Evolutionary conservation across 1,139 yeast genomes (phyloP), one percentile per base, ranked within the genome.

Genomic region (Saccharomycopsis crataegensis): DNA sequence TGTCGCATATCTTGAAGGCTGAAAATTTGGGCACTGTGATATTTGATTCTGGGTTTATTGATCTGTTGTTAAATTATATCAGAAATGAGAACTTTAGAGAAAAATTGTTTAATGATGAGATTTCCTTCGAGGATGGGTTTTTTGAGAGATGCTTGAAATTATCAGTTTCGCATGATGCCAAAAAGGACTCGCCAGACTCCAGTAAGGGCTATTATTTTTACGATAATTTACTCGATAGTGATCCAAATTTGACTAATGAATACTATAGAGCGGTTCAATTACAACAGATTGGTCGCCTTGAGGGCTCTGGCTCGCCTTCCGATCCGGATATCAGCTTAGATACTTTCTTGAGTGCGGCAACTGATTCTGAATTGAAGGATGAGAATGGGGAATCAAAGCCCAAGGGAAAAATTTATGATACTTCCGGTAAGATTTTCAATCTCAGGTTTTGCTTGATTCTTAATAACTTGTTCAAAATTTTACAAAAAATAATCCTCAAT

Each of bases 1-100:
- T 77, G 11, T 84, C 82, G 51, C 96, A 93, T 66, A 71, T 89
- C 1, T 67, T 90, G 60, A 91, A 91, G 65, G 82, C 77, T 64
- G 95, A 90, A 65, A 87, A 84, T 63, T 70, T 93, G 12, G 69
- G 85, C 1, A 78, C 89, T 0, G 65, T 93, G 32, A 65, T 93
- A 42, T 86, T 86, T 66, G 99, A 94, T 65, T 78, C 84, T 8
- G 80, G 82, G 54, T 82, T 74, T 61, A 77, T 83, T 56, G 70
- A 74, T n/a, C 67, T 75, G 52, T 72, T 70, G 42, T 71, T 62
- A 59, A 71, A 65, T 46, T 74, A 62, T 58, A 70, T 67, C 50
- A 70, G 64, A 62, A 64, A 60, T 61, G 73, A 69, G 17, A 64
- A 63, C 11, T 66, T 75, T 16, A 55, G 67, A 5, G 70, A 72